Evolutionary conservation across 2,329 filamentous ascomycete genomes (phyloP).

Genomic region (Penicillium vulpinum): DNA sequence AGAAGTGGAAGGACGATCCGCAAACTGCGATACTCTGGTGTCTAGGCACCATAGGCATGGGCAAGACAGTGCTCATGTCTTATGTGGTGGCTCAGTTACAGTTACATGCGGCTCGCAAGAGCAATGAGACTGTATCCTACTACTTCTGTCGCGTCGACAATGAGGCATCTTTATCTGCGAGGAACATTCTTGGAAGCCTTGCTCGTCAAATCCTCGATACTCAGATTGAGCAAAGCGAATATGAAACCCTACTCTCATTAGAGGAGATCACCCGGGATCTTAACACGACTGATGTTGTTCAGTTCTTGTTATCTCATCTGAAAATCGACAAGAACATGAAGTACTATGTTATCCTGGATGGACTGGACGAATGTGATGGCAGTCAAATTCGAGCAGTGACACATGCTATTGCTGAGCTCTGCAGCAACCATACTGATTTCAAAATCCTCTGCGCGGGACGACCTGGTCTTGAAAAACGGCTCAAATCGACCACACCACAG

Average conservation of each 20-base stretch:
- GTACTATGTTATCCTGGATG: slow-evolving; percentile 7
- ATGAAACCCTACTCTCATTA: not conserved
- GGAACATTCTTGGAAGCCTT: slow-evolving; percentile 22
- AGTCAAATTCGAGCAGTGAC: not conserved
- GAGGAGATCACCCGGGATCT: not conserved
- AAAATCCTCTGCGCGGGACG: slow-evolving; percentile 20
- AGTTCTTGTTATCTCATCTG: not conserved
- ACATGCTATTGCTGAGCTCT: not conserved
- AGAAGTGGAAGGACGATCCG: not conserved
- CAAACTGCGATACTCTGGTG: not conserved
- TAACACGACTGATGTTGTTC: not conserved
- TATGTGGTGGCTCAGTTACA: slow-evolving; percentile 16
- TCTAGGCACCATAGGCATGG: slow-evolving; percentile 1
- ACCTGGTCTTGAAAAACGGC: slow-evolving; percentile 10
- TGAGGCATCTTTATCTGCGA: slow-evolving; percentile 13
- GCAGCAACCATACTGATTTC: not conserved
- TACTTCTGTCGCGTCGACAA: slow-evolving; percentile 16
- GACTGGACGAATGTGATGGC: slow-evolving; percentile 4
- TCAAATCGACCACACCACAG: not conserved
- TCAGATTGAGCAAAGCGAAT: not conserved
- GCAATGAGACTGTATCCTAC: slow-evolving; percentile 14
- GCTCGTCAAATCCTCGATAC: slow-evolving; percentile 19
- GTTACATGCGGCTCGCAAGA: slow-evolving; percentile 2
- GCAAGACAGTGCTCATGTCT: slow-evolving; percentile 24
- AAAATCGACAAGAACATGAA: not conserved